Conservation (phyloP, 805 yeast genomes). For the Hanseniaspora vineae region DNA sequence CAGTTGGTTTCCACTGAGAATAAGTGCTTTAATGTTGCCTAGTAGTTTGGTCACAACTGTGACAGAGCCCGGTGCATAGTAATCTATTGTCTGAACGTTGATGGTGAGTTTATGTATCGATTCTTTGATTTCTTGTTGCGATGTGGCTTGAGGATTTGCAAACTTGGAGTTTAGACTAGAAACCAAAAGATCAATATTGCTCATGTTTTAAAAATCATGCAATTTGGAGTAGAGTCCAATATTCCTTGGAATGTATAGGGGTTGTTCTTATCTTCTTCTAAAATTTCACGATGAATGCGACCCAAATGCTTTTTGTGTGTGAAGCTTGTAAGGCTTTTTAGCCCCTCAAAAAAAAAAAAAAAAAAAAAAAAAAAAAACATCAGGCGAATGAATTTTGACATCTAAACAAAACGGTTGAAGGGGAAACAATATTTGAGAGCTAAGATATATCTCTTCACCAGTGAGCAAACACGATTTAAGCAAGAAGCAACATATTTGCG, state of each 20-base stretch:
- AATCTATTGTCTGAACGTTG: background rate
- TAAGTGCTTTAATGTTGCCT: background rate
- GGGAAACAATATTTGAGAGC: no score
- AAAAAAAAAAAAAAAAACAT: no score
- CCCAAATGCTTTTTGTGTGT: no score
- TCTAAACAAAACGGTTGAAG: no score
- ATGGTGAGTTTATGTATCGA: background rate
- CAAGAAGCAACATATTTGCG: background rate
- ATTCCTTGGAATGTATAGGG: background rate
- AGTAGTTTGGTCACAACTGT: background rate
- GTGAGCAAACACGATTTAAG: no score
- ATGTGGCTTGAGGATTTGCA: background rate
- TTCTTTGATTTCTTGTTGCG: background rate
- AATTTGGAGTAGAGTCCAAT: no score
- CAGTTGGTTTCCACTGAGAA: background rate
- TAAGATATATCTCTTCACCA: background rate
- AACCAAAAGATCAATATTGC: background rate
- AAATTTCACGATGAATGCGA: no score
- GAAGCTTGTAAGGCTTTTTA: background rate
- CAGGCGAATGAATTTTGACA: no score
- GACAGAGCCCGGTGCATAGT: background rate
- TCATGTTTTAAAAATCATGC: no score
- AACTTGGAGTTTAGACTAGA: background rate
- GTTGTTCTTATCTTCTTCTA: background rate
- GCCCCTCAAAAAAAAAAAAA: background rate